A percentile compares a stretch with the other conserved stretches of the same genome.
phyloP scores from a whole-genome alignment of 2,329 filamentous ascomycete genomes.

The Claviceps capensis region DNA sequence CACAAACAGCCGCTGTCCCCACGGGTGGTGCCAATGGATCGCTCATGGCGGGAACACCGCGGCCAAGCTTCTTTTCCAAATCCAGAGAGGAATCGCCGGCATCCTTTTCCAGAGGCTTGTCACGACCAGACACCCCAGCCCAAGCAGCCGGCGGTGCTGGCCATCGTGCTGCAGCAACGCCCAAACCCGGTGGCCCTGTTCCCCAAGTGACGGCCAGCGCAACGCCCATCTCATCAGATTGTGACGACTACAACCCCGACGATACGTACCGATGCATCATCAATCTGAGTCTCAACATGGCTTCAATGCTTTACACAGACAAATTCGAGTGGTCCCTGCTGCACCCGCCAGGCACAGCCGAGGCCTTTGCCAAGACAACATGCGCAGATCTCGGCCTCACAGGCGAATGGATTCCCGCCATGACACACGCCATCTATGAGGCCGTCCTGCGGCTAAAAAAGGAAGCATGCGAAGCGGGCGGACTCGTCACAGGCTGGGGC shows the following conservation, averaged over 20 bases:
- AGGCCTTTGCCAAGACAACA: conserved; percentile 82
- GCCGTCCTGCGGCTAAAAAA: conserved; percentile 87
- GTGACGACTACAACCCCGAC: conserved; percentile 73
- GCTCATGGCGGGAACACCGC: conserved; percentile 14
- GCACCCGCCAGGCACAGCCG: conserved; percentile 81
- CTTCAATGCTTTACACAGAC: conserved; percentile 86
- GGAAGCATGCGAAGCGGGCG: conserved; percentile 85
- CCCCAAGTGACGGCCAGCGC: conserved; percentile 56
- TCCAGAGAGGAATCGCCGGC: conserved; percentile 26
- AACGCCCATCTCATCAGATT: conserved; percentile 43
- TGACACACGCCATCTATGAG: conserved; percentile 95
- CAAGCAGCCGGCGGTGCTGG: conserved; percentile 27
- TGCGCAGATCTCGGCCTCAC: conserved; percentile 82
- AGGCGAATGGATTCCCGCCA: conserved; percentile 86
- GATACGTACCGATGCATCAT: conserved; percentile 93
- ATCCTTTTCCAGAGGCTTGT: conserved; percentile 20
- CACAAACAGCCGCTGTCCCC: conserved; percentile 5
- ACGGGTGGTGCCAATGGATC: conserved; percentile 9
- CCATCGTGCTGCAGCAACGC: conserved; percentile 28
- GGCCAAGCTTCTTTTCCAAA: conserved; percentile 17
- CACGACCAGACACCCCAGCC: conserved; percentile 43
- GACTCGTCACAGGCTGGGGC: conserved; percentile 62
- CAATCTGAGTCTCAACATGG: conserved; percentile 78
- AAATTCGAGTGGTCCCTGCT: conserved; percentile 96
- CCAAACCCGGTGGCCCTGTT: conserved; percentile 21